phyloP scores from a whole-genome alignment of 768 basidiomycete genomes.

The Rhodotorula kratochvilovae region DNA sequence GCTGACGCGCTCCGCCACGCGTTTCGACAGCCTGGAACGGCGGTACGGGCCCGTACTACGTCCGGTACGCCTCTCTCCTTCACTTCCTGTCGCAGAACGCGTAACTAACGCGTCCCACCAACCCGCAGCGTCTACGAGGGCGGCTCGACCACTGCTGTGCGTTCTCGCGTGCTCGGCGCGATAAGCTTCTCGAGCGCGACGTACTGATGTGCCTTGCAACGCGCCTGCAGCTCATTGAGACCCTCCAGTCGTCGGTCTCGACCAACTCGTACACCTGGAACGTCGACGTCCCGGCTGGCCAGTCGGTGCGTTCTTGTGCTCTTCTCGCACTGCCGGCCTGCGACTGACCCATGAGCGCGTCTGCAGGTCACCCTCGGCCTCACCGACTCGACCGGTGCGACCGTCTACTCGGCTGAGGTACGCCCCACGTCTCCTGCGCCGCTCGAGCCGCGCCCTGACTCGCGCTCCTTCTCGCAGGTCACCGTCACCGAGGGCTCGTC shows the following conservation, averaged over 20 bases:
- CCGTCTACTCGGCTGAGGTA: conserved; percentile 23
- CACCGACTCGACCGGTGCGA: conserved; percentile 16
- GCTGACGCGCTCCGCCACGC: not conserved
- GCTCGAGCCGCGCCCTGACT: not conserved
- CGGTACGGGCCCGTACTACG: not conserved
- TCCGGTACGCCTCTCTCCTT: not conserved
- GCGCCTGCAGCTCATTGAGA: conserved; percentile 13
- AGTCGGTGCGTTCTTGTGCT: not conserved
- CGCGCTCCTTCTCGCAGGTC: not conserved
- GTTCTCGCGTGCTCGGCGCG: not conserved
- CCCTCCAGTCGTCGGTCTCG: conserved; percentile 11
- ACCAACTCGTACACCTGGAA: conserved; percentile 30
- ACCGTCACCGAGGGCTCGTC: conserved; percentile 12
- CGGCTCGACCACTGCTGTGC: conserved; percentile 13
- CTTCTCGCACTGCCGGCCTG: not conserved
- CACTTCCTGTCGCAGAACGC: not conserved
- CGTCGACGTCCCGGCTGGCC: conserved; percentile 27
- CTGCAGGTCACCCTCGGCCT: conserved; percentile 29
- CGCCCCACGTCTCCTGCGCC: not conserved
- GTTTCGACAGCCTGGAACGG: not conserved
- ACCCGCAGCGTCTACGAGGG: conserved; percentile 12
- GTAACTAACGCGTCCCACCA: not conserved
- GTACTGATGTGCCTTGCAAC: not conserved
- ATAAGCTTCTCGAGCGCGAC: too few relatives aligned
- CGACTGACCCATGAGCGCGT: not conserved